Conservation (phyloP, 2,329 filamentous ascomycete species). For the Endocalyx cinctus region DNA sequence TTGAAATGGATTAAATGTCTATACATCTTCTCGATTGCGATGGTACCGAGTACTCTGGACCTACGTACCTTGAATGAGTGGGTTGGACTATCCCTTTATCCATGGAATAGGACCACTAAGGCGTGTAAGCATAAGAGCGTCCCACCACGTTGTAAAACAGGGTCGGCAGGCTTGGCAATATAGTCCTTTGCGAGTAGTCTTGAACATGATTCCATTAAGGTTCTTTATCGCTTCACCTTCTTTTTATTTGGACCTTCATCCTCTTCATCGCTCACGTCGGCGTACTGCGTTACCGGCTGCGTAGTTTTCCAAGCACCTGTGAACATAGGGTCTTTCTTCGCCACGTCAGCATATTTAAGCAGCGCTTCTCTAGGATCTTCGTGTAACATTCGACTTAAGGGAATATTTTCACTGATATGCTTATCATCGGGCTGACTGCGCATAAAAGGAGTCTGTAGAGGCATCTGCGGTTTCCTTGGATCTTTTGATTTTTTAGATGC, state of each 20-base stretch:
- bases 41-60: too few species aligned
- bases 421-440: constrained; percentile 86
- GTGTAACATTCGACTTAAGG: constrained; percentile 86
- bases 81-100: too few species aligned
- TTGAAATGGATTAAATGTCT: too few species aligned
- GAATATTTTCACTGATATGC: constrained; percentile 83
- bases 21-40: too few species aligned
- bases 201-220: too few species aligned
- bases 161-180: too few species aligned
- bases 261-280: constrained; percentile 83
- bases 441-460: constrained; percentile 80
- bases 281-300: constrained; percentile 88
- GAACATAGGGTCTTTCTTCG: constrained; percentile 88
- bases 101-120: too few species aligned
- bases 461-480: constrained; percentile 79
- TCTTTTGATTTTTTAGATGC: constrained; percentile 73
- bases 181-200: too few species aligned
- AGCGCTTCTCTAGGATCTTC: constrained; percentile 93
- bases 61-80: too few species aligned
- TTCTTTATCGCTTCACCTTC: constrained; percentile 50
- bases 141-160: too few species aligned
- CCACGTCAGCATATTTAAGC: constrained; percentile 90
- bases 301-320: constrained; percentile 91
- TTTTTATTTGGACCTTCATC: constrained; percentile 66
- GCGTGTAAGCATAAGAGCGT: too few species aligned